Base-by-base conservation (phyloP, 306 rosid species). In the Citrullus colocynthis region DNA sequence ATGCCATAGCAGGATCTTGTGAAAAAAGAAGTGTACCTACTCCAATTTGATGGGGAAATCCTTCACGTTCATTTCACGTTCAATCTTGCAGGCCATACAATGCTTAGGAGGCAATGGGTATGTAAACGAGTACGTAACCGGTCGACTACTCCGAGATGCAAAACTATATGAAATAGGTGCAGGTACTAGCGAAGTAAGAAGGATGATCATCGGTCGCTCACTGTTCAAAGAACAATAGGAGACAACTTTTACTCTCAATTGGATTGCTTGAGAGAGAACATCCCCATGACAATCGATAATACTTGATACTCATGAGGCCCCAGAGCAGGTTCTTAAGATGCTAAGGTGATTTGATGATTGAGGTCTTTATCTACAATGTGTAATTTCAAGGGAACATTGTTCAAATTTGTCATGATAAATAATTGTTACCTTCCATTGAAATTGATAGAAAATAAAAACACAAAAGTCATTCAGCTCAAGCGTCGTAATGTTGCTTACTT, bases 51-150 rank as follows among this genome's bases (percentile, higher is more conserved):
- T 72, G 20, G 58, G 76, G 58, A 10, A 71, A 48, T 6, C 42
- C 18, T 42, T 48, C 58, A 71, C 58, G 18, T 55, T 78, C 69
- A 81, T 48, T 52, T 59, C 41, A n/a, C 30, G 14, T 74, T 78
- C 70, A 80, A 79, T 67, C 17, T 71, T 85, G 77, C 91, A 89
- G 93, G 97, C 96, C 10, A 92, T 92, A 83, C 97, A 92, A 66
- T 90, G 97, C 82, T 87, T 95, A 80, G 97, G 97, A 24, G 99
- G 99, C 75, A 95, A 92, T 44, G 97, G 97, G n/a, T 95, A 95
- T 21, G 97, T 95, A 69, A 95, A 95, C 4, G 99, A 95, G 83
- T 95, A 92, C 71, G 74, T 87, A 71, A 92, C 95, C 0, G 97
- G 97, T 56, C 97, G 97, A 71, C 87, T 95, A 78, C 90, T 95